Evolutionary conservation across 345 rosid genomes (phyloP), one percentile per base, ranked within the genome.

Genomic region (Lepidium sativum): DNA sequence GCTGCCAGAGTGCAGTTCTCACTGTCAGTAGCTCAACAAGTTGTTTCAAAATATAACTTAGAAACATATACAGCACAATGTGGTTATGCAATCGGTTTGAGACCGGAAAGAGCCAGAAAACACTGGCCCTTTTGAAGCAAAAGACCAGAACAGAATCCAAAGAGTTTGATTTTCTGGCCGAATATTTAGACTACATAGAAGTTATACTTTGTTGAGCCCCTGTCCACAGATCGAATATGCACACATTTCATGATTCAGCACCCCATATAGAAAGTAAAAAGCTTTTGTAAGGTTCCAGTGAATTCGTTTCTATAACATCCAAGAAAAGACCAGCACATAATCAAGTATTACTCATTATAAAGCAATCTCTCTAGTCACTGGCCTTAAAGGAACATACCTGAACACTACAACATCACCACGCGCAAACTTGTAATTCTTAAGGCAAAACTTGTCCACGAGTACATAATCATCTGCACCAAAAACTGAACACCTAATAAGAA

Each of bases 381-480:
- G 33, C 29, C 41, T 20, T 49, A 58, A 50, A 48, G 17, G 8
- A 42, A 79, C 76, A 40, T 77, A 89, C 97, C 91, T 12, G 69
- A 87, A 87, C 68, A 89, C 84, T 23, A 89, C 72, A 39, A 89
- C 90, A 61, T 92, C 96, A 2, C 97, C 98, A 37, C 64, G 84
- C 2, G 89, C 84, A 65, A 94, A 94, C 68, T 80, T 83, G 81
- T 86, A 94, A 41, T 81, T 74, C n/a, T 23, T 59, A 43, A 87
- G 88, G 81, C 95, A 88, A 52, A 82, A 72, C 71, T 90, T 94
- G 68, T 90, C 96, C 33, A 90, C 77, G 12, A 90, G 75, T 56
- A 94, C 91, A 71, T 63, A 75, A 69, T 94, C 99, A 78, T 88
- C 99, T 90, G 84, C 83, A 79, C 70, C 80, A 76, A 25, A 21